Evolutionary conservation across 148 eudicot genomes (phyloP), one percentile per base, ranked within the genome.

Genomic region (Rhododendron ovatum): DNA sequence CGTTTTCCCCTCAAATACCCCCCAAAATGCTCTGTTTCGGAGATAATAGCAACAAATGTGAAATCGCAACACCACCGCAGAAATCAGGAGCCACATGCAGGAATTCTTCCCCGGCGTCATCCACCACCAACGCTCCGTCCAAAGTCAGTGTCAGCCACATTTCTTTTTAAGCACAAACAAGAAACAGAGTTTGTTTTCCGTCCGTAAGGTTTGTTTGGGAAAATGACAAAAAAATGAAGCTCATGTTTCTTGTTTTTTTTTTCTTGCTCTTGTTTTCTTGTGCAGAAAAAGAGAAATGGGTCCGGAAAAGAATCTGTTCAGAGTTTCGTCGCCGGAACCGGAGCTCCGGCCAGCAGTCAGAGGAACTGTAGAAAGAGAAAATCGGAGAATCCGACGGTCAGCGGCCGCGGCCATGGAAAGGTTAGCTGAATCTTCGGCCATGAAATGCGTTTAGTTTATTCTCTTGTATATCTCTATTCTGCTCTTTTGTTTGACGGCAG

Each of bases 21-120:
- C 91, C 88, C n/a, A 90, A 90, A 81, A 88, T 91, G 93, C 91
- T 91, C 78, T 90, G 93, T 84, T 91, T 91, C 37, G 92, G 90
- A 17, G 89, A 86, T 33, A 69, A 86, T 67, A 71, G 78, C 22
- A 78, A 24, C 50, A 57, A 50, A 55, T 67, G 55, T 41, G 84
- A 73, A 63, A 33, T 30, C 28, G 71, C 26, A 15, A 81, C 48
- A 59, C 48, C 69, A 3, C 71, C 81, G 82, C 89, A 79, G 73
- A 88, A 86, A 86, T 78, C 90, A 22, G 88, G 83, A 39, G 28
- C 63, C 80, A 80, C 89, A 77, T 85, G 88, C 90, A 91, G 39
- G 51, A 86, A 77, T 63, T 80, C 89, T 7, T 81, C 90, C 22
- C 79, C 88, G 24, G 81, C 86, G 4, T 55, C 88, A 3, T 59